Evolutionary conservation across 2,329 filamentous ascomycete species (phyloP).

Genomic region (Hypoxylon sp.): DNA sequence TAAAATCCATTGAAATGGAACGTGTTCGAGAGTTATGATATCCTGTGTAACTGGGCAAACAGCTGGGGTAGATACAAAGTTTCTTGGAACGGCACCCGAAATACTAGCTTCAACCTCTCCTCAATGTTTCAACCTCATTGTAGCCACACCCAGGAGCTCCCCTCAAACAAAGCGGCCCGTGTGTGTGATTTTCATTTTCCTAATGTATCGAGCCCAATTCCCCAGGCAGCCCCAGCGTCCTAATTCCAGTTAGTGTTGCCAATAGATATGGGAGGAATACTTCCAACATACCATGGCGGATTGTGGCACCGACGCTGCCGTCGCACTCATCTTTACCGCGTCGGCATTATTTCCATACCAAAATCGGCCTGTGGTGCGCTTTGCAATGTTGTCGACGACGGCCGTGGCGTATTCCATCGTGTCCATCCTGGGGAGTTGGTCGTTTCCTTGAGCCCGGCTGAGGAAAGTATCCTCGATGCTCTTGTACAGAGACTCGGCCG

Average conservation of each 20-base stretch:
- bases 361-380: constrained; percentile 33
- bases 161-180: too few species aligned
- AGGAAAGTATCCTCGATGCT: constrained; percentile 32
- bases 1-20: too few species aligned
- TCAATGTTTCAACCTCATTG: too few species aligned
- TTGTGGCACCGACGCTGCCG: constrained; percentile 33
- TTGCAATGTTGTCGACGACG: constrained; percentile 33
- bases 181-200: too few species aligned
- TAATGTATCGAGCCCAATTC: constrained; percentile 38
- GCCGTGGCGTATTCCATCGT: constrained; percentile 34
- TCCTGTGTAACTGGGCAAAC: too few species aligned
- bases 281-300: constrained; percentile 31
- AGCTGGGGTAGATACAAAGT: too few species aligned
- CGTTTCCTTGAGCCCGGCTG: constrained; percentile 37
- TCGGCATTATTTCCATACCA: constrained; percentile 38
- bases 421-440: constrained; percentile 36
- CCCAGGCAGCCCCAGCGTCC: constrained; percentile 35
- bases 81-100: too few species aligned
- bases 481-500: constrained; percentile 37
- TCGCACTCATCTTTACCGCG: constrained; percentile 32
- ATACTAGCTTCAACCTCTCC: too few species aligned
- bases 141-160: too few species aligned
- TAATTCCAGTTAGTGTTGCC: constrained; percentile 23
- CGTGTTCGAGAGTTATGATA: too few species aligned
- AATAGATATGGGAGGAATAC: background rate